Evolutionary conservation across 176 grass and related monocot species (phyloP).

Genomic region (Oryza brachyantha): DNA sequence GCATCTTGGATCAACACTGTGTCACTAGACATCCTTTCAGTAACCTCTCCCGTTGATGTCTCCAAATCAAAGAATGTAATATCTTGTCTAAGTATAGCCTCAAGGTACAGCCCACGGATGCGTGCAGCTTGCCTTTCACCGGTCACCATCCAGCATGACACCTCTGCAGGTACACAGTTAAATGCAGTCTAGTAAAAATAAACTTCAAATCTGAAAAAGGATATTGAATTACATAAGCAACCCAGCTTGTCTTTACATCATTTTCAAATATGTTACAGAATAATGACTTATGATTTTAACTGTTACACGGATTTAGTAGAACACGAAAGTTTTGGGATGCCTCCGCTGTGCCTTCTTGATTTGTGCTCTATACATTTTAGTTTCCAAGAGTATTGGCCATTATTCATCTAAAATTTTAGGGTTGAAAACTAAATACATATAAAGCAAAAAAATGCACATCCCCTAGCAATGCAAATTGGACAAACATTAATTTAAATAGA

Average conservation of each 20-base stretch:
- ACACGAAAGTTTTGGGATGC: background rate
- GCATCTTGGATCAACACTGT: conserved; percentile 83
- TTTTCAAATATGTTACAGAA: background rate
- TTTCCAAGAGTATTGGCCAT: background rate
- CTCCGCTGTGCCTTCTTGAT: background rate
- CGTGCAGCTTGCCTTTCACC: conserved; percentile 72
- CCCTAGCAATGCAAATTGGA: background rate
- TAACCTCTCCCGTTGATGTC: conserved; percentile 71
- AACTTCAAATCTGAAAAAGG: background rate
- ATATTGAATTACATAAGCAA: background rate
- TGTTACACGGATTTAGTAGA: background rate
- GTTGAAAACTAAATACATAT: background rate
- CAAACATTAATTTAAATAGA: background rate
- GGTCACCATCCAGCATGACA: conserved; percentile 67
- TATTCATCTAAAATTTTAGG: background rate
- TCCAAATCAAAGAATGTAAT: conserved; percentile 69
- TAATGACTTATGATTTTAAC: background rate
- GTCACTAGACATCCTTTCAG: conserved; percentile 72
- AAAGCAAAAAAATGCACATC: background rate
- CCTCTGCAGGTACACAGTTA: conserved; percentile 45
- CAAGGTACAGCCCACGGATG: conserved; percentile 70
- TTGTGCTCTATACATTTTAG: background rate
- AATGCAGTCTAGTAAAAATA: conserved; percentile 3
- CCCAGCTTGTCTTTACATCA: background rate
- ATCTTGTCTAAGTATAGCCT: conserved; percentile 71